These are phyloP conservation scores for Kitagawia praeruptora DNA, from an alignment of 129 eudicot genomes.

Conservation along the genomic window DNA sequence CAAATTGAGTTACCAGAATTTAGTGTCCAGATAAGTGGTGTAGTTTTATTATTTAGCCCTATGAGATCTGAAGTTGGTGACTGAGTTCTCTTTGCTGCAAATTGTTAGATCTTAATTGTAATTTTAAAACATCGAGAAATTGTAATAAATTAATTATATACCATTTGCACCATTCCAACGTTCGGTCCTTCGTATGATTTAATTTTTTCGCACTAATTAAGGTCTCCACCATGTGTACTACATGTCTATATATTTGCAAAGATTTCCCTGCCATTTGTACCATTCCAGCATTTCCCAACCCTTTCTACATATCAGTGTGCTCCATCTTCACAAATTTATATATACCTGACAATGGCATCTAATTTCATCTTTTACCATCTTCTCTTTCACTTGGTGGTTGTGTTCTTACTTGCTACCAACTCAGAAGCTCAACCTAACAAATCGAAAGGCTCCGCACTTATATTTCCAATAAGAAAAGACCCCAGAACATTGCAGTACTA, in stretches of 20 bases:
- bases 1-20: too few relatives aligned
- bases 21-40: too few relatives aligned
- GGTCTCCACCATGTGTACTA: neutral
- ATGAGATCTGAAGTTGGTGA: too few relatives aligned
- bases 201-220: too few relatives aligned
- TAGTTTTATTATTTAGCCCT: too few relatives aligned
- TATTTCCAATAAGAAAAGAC: conserved; percentile 30
- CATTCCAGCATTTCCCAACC: neutral
- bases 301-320: neutral
- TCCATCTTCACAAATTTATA: neutral
- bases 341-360: conserved; percentile 18
- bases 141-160: too few relatives aligned
- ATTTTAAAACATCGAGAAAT: too few relatives aligned
- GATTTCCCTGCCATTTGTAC: neutral
- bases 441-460: conserved; percentile 6
- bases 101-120: too few relatives aligned
- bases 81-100: too few relatives aligned
- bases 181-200: neutral
- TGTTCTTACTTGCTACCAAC: neutral
- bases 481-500: conserved; percentile 20
- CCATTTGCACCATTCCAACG: neutral
- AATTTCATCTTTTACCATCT: conserved; percentile 6
- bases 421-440: conserved; percentile 1
- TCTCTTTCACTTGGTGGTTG: neutral
- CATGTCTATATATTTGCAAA: neutral